Base-by-base conservation (phyloP, 106 monocot species). In the Allium sativum region DNA sequence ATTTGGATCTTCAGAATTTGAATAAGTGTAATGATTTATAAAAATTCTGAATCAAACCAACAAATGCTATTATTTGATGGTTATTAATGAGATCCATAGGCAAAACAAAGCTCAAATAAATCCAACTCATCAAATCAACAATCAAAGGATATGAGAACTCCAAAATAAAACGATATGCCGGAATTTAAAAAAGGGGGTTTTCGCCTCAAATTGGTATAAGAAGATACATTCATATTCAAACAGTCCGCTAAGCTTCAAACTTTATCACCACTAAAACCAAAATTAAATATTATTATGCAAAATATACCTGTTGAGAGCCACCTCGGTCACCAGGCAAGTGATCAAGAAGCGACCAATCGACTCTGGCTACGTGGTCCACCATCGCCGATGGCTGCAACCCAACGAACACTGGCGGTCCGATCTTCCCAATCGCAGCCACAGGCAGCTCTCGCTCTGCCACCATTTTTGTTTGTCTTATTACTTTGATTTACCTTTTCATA, bases 281-380 rank as follows among this genome's bases (percentile, higher is more conserved):
- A 44, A 43, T 42, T 13, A 41, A 59, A 59, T 7, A 0, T 6
- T 50, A 3, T 50, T 11, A 19, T 1, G 8, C 7, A 55, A 48
- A 12, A 6, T 7, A 10, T 15, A 93, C 93, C 88, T 79, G 79
- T 56, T 85, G 84, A 16, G 93, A 93, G 53, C 93, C 93, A 22
- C 88, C 88, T 17, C 84, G 64, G 55, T 88, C 93, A 43, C 93
- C 93, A 46, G 84, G 82, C 41, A 88, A 76, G 43, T 73, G 79
- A 12, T 93, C 80, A 67, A 93, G 88, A 15, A 93, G 77, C 7
- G 82, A 85, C 68, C 75, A 78, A 48, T 93, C 88, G 19, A 93
- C 82, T 19, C 88, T 41, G 7, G 84, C 93, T n/a, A 93, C 80
- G 73, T 93, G 93, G 80, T 93, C 93, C 18, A 93, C 70, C 21